Base-by-base conservation (phyloP, 371 early-diverging fungal species). In the Mucor circinelloides region DNA sequence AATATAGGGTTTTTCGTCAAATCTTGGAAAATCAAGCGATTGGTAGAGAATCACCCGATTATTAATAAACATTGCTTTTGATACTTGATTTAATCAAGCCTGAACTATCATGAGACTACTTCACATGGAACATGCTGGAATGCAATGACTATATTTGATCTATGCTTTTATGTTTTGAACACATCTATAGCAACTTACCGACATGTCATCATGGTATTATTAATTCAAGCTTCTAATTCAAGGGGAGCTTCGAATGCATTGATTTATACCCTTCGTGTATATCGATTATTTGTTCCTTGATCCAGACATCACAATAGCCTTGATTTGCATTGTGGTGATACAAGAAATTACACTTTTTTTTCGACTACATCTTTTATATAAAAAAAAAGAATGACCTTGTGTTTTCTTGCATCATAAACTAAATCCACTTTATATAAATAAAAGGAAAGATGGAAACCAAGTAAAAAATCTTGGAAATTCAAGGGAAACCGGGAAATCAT, bases 401-500 rank as follows among this genome's bases (percentile, higher is more conserved):
- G 8, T 31, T 55, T 55, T 17, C 31, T 55, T 15, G 31, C 6
- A 21, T 12, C 9, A 8, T 50, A 50, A 17, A 28, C 28, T 23
- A 0, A 15, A 4, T 1, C 17, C 8, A 31, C 17, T 3, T 15
- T 6, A 13, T 31, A 30, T 55, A 50, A 3, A 25, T 55, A 30
- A 55, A 30, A 10, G 13, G 36, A 30, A 30, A 27, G 30, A n/a
- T 27, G 27, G 55, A 55, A 30, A 31, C 17, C 19, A 31, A 7
- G 28, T 3, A 55, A 15, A 55, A 55, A 30, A 55, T 30, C 30
- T 30, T 55, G 55, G 55, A 30, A 55, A 55, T 15, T 31, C 2
- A 50, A 50, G 50, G 55, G 31, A 55, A 55, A 55, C 55, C 55
- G 55, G 55, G 55, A 55, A 55, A 55, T 55, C 55, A 27, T 55